Percentiles rank a stretch among this genome's conserved stretches.
Evolutionary conservation across 2,329 filamentous ascomycete genomes (phyloP).

Genomic region (Fusarium buxicola): DNA sequence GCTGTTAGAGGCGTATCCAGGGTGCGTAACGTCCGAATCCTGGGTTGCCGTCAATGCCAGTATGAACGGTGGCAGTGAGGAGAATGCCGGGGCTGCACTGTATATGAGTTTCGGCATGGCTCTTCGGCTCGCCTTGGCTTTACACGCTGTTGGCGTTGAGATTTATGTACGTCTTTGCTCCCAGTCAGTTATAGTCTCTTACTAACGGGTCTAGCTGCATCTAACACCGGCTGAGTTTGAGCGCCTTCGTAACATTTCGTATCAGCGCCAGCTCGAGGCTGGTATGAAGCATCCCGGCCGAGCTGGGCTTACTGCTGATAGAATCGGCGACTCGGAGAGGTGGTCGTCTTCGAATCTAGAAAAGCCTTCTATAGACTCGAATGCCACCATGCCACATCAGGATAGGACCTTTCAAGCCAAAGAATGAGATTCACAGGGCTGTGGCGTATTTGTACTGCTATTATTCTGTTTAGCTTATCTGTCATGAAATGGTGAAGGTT

Average conservation of each 20-base stretch:
- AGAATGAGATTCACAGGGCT: no score
- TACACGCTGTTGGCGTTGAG: not conserved
- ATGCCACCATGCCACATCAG: no score
- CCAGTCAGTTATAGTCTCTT: not conserved
- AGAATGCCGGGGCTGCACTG: not conserved
- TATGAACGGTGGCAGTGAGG: not conserved
- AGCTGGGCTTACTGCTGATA: not conserved
- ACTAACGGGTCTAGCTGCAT: no score
- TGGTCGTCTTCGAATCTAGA: no score
- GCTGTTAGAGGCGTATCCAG: no score
- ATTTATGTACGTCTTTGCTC: not conserved
- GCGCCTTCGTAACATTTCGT: not conserved
- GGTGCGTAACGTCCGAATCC: no score
- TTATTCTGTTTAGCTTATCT: no score
- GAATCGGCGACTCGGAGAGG: no score
- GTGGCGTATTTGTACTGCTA: no score
- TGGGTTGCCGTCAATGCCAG: not conserved
- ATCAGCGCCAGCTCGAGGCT: not conserved
- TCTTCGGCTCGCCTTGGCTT: not conserved
- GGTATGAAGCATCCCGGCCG: constrained; percentile 1
- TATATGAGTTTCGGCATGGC: not conserved
- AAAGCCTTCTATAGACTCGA: no score
- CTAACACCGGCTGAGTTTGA: not conserved
- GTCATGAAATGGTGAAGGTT: no score
- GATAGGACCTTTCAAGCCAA: no score